Conservation (phyloP, 495 filamentous ascomycete genomes). For the Penicillium simplicissimum region DNA sequence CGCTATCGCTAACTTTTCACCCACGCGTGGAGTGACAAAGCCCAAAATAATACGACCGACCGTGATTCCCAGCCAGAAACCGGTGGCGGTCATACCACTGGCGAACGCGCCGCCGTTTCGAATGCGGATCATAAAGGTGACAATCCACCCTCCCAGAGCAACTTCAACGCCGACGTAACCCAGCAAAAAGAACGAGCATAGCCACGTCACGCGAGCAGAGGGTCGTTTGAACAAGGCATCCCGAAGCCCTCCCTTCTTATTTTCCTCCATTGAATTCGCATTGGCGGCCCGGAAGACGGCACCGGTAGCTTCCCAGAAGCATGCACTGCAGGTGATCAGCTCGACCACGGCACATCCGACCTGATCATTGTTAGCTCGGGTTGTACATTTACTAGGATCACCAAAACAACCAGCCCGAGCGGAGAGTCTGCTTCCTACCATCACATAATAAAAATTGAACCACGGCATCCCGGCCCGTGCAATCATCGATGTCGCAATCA, state of each 20-base stretch:
- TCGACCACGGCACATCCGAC: conserved; percentile 66
- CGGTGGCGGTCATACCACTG: conserved; percentile 63
- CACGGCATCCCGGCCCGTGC: conserved; percentile 49
- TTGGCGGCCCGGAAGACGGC: conserved; percentile 56
- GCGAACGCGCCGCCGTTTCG: conserved; percentile 55
- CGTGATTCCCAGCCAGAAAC: conserved; percentile 68
- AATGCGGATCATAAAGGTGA: conserved; percentile 63
- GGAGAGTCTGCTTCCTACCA: conserved; percentile 37
- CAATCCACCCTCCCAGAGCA: conserved; percentile 72
- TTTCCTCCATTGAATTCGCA: conserved; percentile 28
- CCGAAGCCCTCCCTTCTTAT: conserved; percentile 50
- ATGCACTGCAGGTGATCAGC: conserved; percentile 46
- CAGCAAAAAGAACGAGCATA: conserved; percentile 73
- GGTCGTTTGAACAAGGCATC: conserved; percentile 54
- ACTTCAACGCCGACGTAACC: conserved; percentile 87
- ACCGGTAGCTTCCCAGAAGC: conserved; percentile 72
- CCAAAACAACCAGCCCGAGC: not conserved
- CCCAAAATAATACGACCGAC: conserved; percentile 60
- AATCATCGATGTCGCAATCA: conserved; percentile 59
- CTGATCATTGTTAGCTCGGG: conserved; percentile 26
- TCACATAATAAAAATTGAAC: conserved; percentile 64
- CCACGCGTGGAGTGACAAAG: conserved; percentile 62
- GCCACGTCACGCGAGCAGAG: conserved; percentile 64
- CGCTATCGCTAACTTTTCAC: conserved; percentile 59
- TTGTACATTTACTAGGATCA: too few relatives aligned